Evolutionary conservation across 305 asterid species (phyloP), one percentile per base, ranked within the genome.

Genomic region (Ruellia speciosa): DNA sequence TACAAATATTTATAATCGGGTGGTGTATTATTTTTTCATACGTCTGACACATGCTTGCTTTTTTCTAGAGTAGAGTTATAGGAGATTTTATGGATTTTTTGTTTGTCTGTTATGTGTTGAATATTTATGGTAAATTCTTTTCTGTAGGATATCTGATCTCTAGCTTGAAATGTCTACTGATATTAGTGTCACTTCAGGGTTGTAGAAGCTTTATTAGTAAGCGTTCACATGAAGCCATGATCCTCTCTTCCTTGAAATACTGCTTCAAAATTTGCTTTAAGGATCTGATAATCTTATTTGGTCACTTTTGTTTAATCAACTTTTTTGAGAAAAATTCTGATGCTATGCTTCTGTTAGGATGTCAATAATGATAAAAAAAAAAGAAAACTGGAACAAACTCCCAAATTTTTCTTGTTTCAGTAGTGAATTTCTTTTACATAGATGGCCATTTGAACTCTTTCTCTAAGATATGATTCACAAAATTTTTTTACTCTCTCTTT

Each of bases 151-250:
- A 18, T 28, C 2, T 39, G 31, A 28, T 62, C 24, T 48, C 18
- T 43, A 34, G 46, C 43, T 43, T 35, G 48, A 43, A 39, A 19
- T 19, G 34, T 54, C 28, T 45, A n/a, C 20, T 0, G 12, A 49
- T 14, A 20, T 58, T 18, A 64, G n/a, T 46, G 52, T 24, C 20
- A 17, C 8, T 37, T 8, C 15, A 28, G 31, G 6, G 35, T 20
- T 56, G 24, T 54, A 37, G 57, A 47, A 54, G 24, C 46, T 49
- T 53, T 49, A 40, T 34, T 55, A 15, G 17, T 54, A 40, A 39
- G 49, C 15, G 35, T 49, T 54, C n/a, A 9, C 35, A 14, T 15
- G n/a, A n/a, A n/a, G n/a, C n/a, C n/a, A n/a, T n/a, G n/a, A n/a
- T n/a, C n/a, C n/a, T n/a, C n/a, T n/a, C n/a, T n/a, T n/a, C n/a